These are phyloP conservation scores for Sequoiadendron giganteum DNA, from an alignment of 75 land plant genomes.

Conservation along the genomic window DNA sequence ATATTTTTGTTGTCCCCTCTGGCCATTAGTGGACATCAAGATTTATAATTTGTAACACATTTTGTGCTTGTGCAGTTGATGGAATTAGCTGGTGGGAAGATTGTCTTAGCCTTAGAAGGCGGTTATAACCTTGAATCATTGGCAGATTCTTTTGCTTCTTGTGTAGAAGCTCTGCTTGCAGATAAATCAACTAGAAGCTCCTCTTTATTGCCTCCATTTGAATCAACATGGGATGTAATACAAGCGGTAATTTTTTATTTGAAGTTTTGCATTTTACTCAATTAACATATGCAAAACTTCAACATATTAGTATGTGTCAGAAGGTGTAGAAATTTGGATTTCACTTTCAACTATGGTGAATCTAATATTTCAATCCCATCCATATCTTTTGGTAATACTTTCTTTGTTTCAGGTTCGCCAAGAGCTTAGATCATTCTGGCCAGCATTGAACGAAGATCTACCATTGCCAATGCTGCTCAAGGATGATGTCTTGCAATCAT, in stretches of 20 bases:
- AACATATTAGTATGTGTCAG: neutral
- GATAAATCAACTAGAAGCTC: conserved; percentile 28
- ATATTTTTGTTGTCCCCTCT: neutral
- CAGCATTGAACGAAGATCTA: conserved; percentile 37
- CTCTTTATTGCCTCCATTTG: conserved; percentile 47
- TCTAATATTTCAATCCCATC: neutral
- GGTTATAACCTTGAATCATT: conserved; percentile 82
- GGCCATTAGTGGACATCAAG: neutral
- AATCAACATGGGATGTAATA: conserved; percentile 73
- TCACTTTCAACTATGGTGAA: neutral
- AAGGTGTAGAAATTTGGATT: neutral
- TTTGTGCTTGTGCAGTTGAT: conserved; percentile 45
- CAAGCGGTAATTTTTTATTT: conserved; percentile 34
- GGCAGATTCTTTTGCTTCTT: conserved; percentile 70
- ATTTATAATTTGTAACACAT: neutral
- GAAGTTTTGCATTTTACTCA: neutral
- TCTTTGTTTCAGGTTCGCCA: conserved; percentile 54
- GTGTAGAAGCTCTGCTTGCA: conserved; percentile 63
- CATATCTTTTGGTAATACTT: neutral
- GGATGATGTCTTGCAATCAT: neutral
- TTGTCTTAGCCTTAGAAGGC: conserved; percentile 85
- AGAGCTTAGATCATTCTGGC: conserved; percentile 57
- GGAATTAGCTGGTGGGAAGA: conserved; percentile 73
- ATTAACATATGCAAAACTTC: neutral
- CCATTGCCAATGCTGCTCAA: conserved; percentile 22